Evolutionary conservation across 75 land plant genomes (phyloP), one percentile per base, ranked within the genome.

Genomic region (Pinus tabuliformis): DNA sequence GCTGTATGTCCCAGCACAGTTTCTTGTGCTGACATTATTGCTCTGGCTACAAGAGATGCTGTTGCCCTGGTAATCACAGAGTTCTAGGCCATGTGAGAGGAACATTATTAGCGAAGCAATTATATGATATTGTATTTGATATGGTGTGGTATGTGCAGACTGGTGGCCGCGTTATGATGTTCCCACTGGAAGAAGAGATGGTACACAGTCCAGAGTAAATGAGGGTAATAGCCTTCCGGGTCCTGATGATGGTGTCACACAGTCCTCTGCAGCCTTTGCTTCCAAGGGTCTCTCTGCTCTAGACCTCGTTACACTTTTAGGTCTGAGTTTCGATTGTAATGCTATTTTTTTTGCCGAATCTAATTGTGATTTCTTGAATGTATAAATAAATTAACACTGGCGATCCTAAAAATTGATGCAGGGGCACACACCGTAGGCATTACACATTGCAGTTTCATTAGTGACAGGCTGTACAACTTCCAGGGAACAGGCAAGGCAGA

Each of bases 391-490:
- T 33, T 1, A 33, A 33, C 33, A 33, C 33, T 33, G 2, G 2
- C 33, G 33, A 33, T 33, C 0, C 2, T 33, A 2, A 33, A 2
- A 33, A 33, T 0, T n/a, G 61, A 59, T 59, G 82, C 80, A 92
- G 95, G 95, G 21, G 95, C 89, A 3, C 96, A 93, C 68, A 93
- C 93, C 5, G 83, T 91, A 5, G 96, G 96, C 20, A 73, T 82
- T 75, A 81, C 96, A 4, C 91, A 89, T 60, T 91, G 95, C 79
- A 68, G 75, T 74, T 81, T 83, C 75, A 76, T 93, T 80, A 76
- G 81, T 57, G 73, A 82, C 57, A 78, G 95, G 30, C 91, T 92
- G 14, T 91, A 81, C 86, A 80, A 89, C 84, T 93, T 86, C 83
- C 45, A 75, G 30, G 82, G 86, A 24, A 59, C 88, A 0, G 89